Evolutionary conservation across 2,329 filamentous ascomycete genomes (phyloP).

Genomic region (Diaporthe ilicicola): DNA sequence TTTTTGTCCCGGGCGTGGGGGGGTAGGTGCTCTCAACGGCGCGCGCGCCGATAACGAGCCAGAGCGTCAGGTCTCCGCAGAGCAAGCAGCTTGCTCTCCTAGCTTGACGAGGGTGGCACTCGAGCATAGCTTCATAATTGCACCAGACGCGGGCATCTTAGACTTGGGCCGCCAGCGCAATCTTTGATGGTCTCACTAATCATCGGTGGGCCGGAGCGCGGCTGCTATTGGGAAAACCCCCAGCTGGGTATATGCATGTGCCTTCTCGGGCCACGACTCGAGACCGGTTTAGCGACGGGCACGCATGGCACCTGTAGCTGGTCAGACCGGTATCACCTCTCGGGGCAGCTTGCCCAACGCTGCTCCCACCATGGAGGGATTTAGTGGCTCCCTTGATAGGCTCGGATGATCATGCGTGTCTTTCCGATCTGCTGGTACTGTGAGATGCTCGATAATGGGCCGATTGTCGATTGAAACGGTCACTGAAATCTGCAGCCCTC

Average conservation of each 20-base stretch:
- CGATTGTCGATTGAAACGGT: slow-evolving; percentile 13
- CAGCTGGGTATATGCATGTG: slow-evolving; percentile 21
- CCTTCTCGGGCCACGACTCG: slow-evolving; percentile 14
- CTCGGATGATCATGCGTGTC: background rate
- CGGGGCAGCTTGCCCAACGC: slow-evolving; percentile 2
- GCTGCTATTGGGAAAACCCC: slow-evolving; percentile 8
- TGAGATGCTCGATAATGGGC: background rate
- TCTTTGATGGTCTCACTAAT: background rate
- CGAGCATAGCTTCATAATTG: background rate
- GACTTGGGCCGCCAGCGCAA: background rate
- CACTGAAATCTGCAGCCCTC: background rate
- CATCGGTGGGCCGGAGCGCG: slow-evolving; percentile 8
- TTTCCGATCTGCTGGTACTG: slow-evolving; percentile 12
- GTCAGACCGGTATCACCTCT: slow-evolving; percentile 5
- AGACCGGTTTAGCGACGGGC: slow-evolving; percentile 17
- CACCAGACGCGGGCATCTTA: background rate
- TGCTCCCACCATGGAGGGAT: background rate
- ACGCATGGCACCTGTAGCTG: slow-evolving; percentile 11
- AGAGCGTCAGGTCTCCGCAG: background rate
- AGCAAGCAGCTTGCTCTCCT: background rate
- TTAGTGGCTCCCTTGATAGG: background rate
- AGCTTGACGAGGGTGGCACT: slow-evolving; percentile 1
- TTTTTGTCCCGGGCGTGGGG: too few relatives aligned
- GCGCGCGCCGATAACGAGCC: background rate
- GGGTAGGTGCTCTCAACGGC: background rate